Base-by-base conservation (phyloP, 495 filamentous ascomycete genomes). In the Penicillium mononematosum region DNA sequence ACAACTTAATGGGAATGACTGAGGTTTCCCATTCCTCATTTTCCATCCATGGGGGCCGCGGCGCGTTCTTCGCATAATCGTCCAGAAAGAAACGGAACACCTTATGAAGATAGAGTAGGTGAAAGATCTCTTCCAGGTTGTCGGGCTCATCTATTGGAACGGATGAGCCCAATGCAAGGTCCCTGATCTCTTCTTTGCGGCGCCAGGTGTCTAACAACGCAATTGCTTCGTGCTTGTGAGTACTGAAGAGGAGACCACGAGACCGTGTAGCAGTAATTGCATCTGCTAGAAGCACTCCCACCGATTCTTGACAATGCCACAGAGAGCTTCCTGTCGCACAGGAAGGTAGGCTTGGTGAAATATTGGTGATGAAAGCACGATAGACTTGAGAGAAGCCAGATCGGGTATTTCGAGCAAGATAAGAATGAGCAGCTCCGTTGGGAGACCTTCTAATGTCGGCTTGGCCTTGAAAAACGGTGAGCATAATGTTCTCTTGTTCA, bases 361-460 rank as follows among this genome's bases (percentile, higher is more conserved):
- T 51, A 14, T 31, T 6, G 57, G 63, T 12, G 65, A 68, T 57
- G 63, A 50, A 34, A 53, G 45, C 12, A 68, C 58, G 22, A 68
- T 44, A 14, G 60, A 66, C 48, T 53, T 60, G 24, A 68, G 58
- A 20, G 51, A 44, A 22, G 52, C 47, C 3, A 22, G 4, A 29
- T 63, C 50, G 10, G 32, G 32, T 38, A 63, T 22, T 45, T 57
- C 48, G 3, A 42, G 61, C 31, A 66, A 42, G 49, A 68, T 61
- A 32, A 59, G 43, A 50, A 63, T 59, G n/a, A 54, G 52, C 4
- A 68, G 50, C 58, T 68, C 65, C 1, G 36, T 24, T 16, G 65
- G 65, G 34, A 68, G 51, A 59, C 55, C 55, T 17, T 68, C 65
- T 5, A 68, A 58, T 7, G 50, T 56, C 24, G 59, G 58, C 51